Conservation (phyloP, 495 filamentous ascomycete genomes). For the Penicillium cinerascens region DNA sequence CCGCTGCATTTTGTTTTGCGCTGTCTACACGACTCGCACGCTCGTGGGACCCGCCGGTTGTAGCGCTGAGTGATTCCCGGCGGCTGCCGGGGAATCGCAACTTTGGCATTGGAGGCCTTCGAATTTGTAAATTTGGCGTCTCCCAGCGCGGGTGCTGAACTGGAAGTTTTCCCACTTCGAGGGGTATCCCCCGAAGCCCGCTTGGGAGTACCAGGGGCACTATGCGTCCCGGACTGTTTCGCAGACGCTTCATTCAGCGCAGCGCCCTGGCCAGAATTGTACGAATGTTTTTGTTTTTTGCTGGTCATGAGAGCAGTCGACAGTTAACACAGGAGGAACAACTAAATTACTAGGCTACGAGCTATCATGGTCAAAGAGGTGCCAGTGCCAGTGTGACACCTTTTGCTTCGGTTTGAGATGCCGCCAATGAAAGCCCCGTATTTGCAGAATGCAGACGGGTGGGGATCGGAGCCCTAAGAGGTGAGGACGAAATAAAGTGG, state of each 20-base stretch:
- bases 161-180: not conserved
- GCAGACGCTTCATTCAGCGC: constrained; percentile 5
- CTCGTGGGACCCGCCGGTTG: constrained; percentile 47
- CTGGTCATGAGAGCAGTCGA: constrained; percentile 14
- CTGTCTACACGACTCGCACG: constrained; percentile 71
- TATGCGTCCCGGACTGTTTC: constrained; percentile 9
- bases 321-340: not conserved
- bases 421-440: constrained; percentile 20
- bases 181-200: constrained; percentile 9
- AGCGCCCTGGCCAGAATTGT: constrained; percentile 3
- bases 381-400: constrained; percentile 10
- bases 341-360: constrained; percentile 5
- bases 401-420: constrained; percentile 19
- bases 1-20: constrained; percentile 64
- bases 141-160: constrained; percentile 7
- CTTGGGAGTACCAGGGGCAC: constrained; percentile 13
- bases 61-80: constrained; percentile 31
- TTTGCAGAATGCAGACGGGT: constrained; percentile 12
- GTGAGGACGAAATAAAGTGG: not conserved
- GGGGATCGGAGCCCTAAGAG: constrained; percentile 10
- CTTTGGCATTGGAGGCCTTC: constrained; percentile 31
- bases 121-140: not conserved
- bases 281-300: constrained; percentile 4
- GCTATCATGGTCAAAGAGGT: not conserved
- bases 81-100: constrained; percentile 47